A percentile compares a stretch with the other conserved stretches of the same genome.
Evolutionary conservation across 148 eudicot species (phyloP).

Genomic region (Rhododendron vialii): DNA sequence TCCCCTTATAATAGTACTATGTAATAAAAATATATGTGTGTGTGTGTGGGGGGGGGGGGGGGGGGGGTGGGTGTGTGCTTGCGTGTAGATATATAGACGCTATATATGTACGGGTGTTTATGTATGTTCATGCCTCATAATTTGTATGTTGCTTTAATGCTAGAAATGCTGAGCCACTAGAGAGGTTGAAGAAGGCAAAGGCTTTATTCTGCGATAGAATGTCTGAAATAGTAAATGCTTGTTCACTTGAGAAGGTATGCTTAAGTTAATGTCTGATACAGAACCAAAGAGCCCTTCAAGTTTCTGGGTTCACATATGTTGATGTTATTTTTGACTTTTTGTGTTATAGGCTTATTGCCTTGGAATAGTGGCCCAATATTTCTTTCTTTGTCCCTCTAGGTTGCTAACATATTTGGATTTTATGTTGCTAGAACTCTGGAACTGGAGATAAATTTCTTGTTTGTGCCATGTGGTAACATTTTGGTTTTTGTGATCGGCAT

Average conservation of each 20-base stretch:
- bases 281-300: not conserved
- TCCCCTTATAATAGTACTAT: not conserved
- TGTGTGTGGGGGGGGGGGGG: too few relatives aligned
- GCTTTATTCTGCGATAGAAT: conserved; percentile 59
- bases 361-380: not conserved
- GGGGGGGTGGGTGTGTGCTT: not conserved
- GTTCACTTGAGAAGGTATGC: conserved; percentile 55
- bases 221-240: conserved; percentile 30
- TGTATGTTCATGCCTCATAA: not conserved
- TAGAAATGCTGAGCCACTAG: conserved; percentile 91
- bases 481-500: too few relatives aligned
- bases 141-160: conserved; percentile 1
- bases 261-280: not conserved
- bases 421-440: not conserved
- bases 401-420: not conserved
- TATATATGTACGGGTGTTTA: not conserved
- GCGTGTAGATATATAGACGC: not conserved
- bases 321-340: not conserved
- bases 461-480: not conserved
- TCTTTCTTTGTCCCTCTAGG: not conserved
- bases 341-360: not conserved
- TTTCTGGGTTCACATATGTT: not conserved
- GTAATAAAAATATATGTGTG: not conserved
- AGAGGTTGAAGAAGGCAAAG: conserved; percentile 68
- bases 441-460: not conserved